Percentiles rank a stretch among this genome's conserved stretches.
Conservation (phyloP, 495 filamentous ascomycete species). For the Aspergillus homomorphus region DNA sequence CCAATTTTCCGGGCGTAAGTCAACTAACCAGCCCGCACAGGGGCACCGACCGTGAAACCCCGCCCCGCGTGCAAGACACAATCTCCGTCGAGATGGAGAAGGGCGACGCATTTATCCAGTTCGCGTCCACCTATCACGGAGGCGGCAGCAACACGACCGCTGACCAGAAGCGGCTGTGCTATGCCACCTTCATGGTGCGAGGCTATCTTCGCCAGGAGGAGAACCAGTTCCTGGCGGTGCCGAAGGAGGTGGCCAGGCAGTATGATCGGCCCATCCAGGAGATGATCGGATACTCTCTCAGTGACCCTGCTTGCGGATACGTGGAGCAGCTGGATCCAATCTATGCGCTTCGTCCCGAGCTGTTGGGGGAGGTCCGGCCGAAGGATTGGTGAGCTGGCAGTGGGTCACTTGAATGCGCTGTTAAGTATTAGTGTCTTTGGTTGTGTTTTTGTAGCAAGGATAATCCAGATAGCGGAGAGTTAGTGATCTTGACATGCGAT, state of each 20-base stretch:
- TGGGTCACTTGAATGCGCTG: too few species aligned
- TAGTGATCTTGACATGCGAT: too few species aligned
- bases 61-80: constrained; percentile 18
- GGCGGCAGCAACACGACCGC: constrained; percentile 30
- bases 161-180: constrained; percentile 23
- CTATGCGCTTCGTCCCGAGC: constrained; percentile 11
- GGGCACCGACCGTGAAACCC: constrained; percentile 1
- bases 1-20: too few species aligned
- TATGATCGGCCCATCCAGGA: constrained; percentile 16
- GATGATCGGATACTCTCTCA: constrained; percentile 20
- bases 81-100: constrained; percentile 30
- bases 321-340: constrained; percentile 19
- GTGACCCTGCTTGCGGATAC: constrained; percentile 17
- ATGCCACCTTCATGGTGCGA: constrained; percentile 31
- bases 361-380: constrained; percentile 4
- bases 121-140: constrained; percentile 34
- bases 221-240: constrained; percentile 22
- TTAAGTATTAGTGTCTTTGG: too few species aligned
- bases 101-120: constrained; percentile 38
- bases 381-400: constrained; percentile 8
- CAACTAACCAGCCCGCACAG: not conserved
- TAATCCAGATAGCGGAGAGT: too few species aligned
- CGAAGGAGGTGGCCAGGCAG: constrained; percentile 8
- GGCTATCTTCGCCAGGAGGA: constrained; percentile 34
- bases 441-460: too few species aligned